phyloP scores from a whole-genome alignment of 306 rosid genomes.

The Myrica gale region DNA sequence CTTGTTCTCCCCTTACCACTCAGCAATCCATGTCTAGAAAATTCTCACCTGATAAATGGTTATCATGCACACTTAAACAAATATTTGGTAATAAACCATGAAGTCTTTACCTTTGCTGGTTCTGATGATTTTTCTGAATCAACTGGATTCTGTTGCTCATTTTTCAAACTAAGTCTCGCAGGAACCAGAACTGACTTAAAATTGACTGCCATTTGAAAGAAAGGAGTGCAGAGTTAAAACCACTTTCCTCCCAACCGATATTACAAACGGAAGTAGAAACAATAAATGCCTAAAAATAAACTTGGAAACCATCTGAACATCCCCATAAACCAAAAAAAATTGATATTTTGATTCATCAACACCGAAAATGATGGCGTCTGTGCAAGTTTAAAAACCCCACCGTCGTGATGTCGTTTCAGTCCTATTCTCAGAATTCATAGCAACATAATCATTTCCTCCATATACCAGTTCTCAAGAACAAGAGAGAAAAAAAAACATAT shows the following conservation, averaged over 20 bases:
- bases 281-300: not conserved
- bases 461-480: not conserved
- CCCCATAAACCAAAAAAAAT: not conserved
- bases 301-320: not conserved
- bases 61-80: not conserved
- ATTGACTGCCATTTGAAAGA: conserved; percentile 27
- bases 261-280: not conserved
- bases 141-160: conserved; percentile 28
- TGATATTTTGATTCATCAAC: not conserved
- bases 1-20: not conserved
- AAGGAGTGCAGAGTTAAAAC: conserved; percentile 1
- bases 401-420: not conserved
- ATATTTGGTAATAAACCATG: not conserved
- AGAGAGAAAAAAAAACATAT: not conserved
- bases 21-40: not conserved
- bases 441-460: not conserved
- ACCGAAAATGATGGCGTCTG: not conserved
- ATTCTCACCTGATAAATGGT: not conserved
- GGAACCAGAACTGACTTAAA: conserved; percentile 32
- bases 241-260: not conserved
- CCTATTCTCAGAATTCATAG: not conserved
- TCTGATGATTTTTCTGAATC: conserved; percentile 31
- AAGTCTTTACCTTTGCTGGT: conserved; percentile 33
- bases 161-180: conserved; percentile 40
- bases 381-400: not conserved